These are phyloP conservation scores for Bruguiera parviflora DNA, from an alignment of 345 rosid species.

Conservation along the genomic window DNA sequence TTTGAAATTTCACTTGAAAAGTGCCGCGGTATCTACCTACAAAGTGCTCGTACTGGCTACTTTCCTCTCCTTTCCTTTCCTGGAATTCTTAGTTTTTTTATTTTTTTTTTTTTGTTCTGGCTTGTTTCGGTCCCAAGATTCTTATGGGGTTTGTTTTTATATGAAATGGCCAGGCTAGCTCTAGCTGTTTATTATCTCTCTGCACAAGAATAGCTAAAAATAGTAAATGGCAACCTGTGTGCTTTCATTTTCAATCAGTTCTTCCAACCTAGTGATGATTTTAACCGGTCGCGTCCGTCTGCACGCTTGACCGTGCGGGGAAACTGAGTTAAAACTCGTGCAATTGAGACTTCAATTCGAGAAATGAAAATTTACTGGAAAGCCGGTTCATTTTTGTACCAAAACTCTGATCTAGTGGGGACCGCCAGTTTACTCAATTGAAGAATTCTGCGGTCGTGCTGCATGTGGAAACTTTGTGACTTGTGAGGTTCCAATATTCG, in stretches of 20 bases:
- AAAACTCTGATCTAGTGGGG: not conserved
- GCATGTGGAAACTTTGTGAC: not conserved
- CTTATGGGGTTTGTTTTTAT: not conserved
- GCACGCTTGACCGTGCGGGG: constrained; percentile 1
- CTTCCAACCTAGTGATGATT: not conserved
- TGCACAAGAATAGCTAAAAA: not conserved
- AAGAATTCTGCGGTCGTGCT: not conserved
- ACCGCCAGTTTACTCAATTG: not conserved
- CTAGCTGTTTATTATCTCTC: not conserved
- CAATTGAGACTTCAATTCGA: not conserved
- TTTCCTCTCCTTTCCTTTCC: constrained; percentile 10
- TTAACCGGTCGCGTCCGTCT: not conserved
- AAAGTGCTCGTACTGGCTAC: not conserved
- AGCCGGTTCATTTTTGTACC: not conserved
- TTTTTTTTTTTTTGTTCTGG: not conserved
- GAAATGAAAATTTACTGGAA: not conserved
- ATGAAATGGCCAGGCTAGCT: not conserved
- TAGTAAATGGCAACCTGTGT: no score
- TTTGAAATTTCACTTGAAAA: constrained; percentile 5
- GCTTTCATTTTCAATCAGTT: not conserved
- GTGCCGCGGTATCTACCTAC: not conserved
- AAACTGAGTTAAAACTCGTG: not conserved
- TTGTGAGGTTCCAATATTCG: not conserved
- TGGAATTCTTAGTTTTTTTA: not conserved
- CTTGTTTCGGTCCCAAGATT: constrained; percentile 12